Evolutionary conservation across 441 rosid species (phyloP), one percentile per base, ranked within the genome.

Genomic region (Biscutella laevigata): DNA sequence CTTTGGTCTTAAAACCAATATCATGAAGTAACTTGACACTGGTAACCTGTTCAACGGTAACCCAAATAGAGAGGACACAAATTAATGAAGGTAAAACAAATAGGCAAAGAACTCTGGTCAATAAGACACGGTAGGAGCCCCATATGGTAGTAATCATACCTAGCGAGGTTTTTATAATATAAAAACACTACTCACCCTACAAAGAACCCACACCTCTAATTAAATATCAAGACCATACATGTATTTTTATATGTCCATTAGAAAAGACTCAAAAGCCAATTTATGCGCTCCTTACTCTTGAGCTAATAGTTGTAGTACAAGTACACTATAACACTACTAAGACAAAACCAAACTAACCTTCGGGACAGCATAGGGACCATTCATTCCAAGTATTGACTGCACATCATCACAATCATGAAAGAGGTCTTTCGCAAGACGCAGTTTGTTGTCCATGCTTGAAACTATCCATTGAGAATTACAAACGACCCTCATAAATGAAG

Each of bases 351-450:
- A 62, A 61, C 83, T 56, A 65, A 92, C 99, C 97, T 84, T 86
- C 40, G 99, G 97, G 64, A 78, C 77, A 58, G 83, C 80, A 71
- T 79, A 92, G 3, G 99, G 95, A 61, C 90, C 99, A 64, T 60
- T 75, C 35, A 71, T 62, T 48, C 99, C 99, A 47, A 88, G 78
- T 64, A 88, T 71, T 35, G 80, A 75, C 61, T 71, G 88, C 53
- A 92, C 92, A 11, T 72, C 71, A 68, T 84, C 95, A 70, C 90
- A 86, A 53, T 88, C 95, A 59, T 79, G 73, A 71, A 79, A 92
- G 60, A 92, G 68, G 53, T 82, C 87, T 46, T 55, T 79, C 46
- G 99, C 81, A 65, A 43, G 71, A 74, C 82, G 90, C 73, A 81
- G 80, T 63, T 70, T 51, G 70, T 74, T 46, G 72, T 86, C 95